Conservation (phyloP, 805 yeast genomes). For the Yarrowia sp. region DNA sequence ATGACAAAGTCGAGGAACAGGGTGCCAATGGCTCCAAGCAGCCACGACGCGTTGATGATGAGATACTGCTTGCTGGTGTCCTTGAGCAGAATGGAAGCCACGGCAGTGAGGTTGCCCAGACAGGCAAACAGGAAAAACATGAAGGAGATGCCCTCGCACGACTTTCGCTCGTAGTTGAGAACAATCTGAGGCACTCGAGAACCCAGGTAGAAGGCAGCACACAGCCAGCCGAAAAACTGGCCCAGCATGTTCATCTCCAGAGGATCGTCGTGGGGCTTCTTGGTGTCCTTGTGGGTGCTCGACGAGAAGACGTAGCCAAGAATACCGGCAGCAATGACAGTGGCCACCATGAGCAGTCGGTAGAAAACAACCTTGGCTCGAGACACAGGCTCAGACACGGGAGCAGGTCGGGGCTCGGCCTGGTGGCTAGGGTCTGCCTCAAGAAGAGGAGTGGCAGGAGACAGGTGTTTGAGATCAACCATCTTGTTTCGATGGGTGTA, state of each 20-base stretch:
- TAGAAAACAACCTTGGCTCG: slow-evolving; percentile 29
- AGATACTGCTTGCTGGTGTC: slow-evolving; percentile 68
- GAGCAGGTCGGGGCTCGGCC: slow-evolving; percentile 10
- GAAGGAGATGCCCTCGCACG: slow-evolving; percentile 93
- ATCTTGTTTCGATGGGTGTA: slow-evolving; percentile 60
- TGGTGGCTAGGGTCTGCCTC: slow-evolving; percentile 55
- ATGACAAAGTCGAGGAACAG: slow-evolving; percentile 77
- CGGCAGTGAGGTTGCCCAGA: slow-evolving; percentile 88
- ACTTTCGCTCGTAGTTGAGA: slow-evolving; percentile 77
- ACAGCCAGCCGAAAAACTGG: slow-evolving; percentile 76
- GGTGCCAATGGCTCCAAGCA: slow-evolving; percentile 88
- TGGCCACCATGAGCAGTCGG: slow-evolving; percentile 50
- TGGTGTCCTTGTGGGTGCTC: slow-evolving; percentile 43
- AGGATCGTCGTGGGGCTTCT: slow-evolving; percentile 39
- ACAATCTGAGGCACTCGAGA: slow-evolving; percentile 91
- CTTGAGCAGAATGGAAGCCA: slow-evolving; percentile 74
- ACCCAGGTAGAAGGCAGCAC: slow-evolving; percentile 55
- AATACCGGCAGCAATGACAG: slow-evolving; percentile 74
- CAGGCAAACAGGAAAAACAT: slow-evolving; percentile 94
- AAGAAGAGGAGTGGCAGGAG: slow-evolving; percentile 82
- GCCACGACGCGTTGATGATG: slow-evolving; percentile 84
- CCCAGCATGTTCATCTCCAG: slow-evolving; percentile 71
- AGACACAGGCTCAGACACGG: slow-evolving; percentile 23
- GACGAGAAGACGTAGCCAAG: slow-evolving; percentile 82
- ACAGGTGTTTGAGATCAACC: slow-evolving; percentile 72